These are phyloP conservation scores for Exophiala viscosa DNA, from an alignment of 2,329 filamentous ascomycete species.

Conservation along the genomic window DNA sequence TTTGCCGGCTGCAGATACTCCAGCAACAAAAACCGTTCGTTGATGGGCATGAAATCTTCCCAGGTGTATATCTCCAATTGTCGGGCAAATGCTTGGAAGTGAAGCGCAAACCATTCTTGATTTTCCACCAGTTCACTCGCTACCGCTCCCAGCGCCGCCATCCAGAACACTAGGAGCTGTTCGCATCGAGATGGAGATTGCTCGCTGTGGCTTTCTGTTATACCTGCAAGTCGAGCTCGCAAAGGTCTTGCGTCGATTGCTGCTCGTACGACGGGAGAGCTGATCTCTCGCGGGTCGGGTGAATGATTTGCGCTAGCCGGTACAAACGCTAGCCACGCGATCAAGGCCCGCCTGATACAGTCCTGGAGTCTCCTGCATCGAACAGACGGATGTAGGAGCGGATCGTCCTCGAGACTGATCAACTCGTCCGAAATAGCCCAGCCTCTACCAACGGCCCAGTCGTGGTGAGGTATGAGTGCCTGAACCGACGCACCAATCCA, in stretches of 20 bases:
- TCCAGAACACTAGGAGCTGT: constrained; percentile 12
- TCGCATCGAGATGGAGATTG: not conserved
- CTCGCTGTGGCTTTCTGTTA: not conserved
- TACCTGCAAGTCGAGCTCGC: constrained; percentile 1
- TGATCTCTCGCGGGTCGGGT: not conserved
- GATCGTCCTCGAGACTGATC: constrained; percentile 4
- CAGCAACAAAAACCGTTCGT: constrained; percentile 12
- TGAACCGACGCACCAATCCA: constrained; percentile 3
- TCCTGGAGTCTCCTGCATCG: constrained; percentile 3
- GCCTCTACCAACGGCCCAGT: constrained; percentile 15
- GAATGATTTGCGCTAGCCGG: constrained; percentile 9
- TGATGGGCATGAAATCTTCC: constrained; percentile 12
- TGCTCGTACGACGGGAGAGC: constrained; percentile 2
- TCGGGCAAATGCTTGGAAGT: constrained; percentile 17
- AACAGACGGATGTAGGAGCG: not conserved
- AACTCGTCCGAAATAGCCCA: constrained; percentile 12
- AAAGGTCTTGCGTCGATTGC: constrained; percentile 12
- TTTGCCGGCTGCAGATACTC: constrained; percentile 7
- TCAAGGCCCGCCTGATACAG: constrained; percentile 13
- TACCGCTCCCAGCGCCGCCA: constrained; percentile 11
- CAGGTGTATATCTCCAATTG: constrained; percentile 11
- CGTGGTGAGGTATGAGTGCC: constrained; percentile 6
- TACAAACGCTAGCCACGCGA: constrained; percentile 18
- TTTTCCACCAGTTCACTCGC: constrained; percentile 14
- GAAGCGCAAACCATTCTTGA: constrained; percentile 21